Base-by-base conservation (phyloP, 2,329 filamentous ascomycete genomes). In the Penicillium rolfsii region DNA sequence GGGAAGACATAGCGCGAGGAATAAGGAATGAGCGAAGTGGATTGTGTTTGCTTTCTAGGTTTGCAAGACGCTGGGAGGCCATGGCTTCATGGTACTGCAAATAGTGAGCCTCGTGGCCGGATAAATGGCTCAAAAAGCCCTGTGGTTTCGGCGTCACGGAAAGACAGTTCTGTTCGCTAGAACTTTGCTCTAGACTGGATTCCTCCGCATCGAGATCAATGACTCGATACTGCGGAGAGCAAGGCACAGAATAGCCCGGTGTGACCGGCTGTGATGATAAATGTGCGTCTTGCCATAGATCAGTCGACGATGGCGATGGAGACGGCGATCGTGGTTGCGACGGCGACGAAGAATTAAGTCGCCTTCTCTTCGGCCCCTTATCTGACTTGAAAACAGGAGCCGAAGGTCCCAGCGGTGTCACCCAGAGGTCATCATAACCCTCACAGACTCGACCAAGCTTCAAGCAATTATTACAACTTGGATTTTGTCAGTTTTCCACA, bases 401-500 rank as follows among this genome's bases (percentile, higher is more conserved):
- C 3, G 67, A 70, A 16, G 74, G 75, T n/a, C 70, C 66, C 24
- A 77, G 60, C 11, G 75, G 74, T 38, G 70, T 64, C 52, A 70
- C 70, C 75, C 75, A 77, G 46, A 77, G 68, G 22, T 73, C 76
- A 14, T 71, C 69, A 67, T 77, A 77, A 9, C 75, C 75, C 59
- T 76, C 75, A 50, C 75, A 77, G n/a, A 58, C 62, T 19, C 73
- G 67, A 5, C 75, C 75, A 55, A 75, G 64, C 35, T 71, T 74
- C 55, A 66, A 62, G 52, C 75, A 77, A 62, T 72, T 77, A 52
- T 65, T 67, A 58, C 64, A 66, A 24, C 55, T 70, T 36, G 35
- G 14, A 46, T 12, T 41, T n/a, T 40, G 36, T 53, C 35, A 24
- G 35, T 53, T n/a, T 40, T 41, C n/a, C 8, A 19, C 3, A 12